Percentiles rank a stretch among this genome's conserved stretches.
Evolutionary conservation across 169 alveolate species (phyloP).

Genomic region (Babesia ovis): DNA sequence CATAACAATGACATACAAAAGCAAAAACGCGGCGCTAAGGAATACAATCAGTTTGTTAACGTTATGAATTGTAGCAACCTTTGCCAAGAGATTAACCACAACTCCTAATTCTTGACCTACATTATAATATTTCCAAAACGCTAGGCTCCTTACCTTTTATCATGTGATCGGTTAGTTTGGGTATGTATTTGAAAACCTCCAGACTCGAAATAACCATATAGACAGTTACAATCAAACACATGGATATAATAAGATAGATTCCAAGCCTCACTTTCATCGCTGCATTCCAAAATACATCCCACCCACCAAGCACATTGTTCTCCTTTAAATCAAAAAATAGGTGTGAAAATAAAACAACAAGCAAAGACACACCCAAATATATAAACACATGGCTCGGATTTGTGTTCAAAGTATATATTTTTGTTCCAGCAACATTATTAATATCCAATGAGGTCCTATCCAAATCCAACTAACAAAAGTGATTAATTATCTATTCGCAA

Average conservation of each 20-base stretch:
- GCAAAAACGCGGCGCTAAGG: neutral
- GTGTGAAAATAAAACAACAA: neutral
- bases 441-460: neutral
- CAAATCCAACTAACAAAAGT: conserved; percentile 7
- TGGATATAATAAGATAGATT: neutral
- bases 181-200: neutral
- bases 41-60: conserved; percentile 3
- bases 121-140: no score
- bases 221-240: neutral
- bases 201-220: neutral
- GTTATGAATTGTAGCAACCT: neutral
- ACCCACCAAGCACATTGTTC: neutral
- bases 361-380: neutral
- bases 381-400: neutral
- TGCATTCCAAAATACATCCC: neutral
- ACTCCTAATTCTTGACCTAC: neutral
- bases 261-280: neutral
- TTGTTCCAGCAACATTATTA: neutral
- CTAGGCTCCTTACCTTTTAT: no score
- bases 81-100: neutral
- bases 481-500: neutral
- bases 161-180: neutral
- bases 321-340: neutral
- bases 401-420: neutral
- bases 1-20: conserved; percentile 2